Base-by-base conservation (phyloP, 495 filamentous ascomycete genomes). In the Penicillium ochrochloron region DNA sequence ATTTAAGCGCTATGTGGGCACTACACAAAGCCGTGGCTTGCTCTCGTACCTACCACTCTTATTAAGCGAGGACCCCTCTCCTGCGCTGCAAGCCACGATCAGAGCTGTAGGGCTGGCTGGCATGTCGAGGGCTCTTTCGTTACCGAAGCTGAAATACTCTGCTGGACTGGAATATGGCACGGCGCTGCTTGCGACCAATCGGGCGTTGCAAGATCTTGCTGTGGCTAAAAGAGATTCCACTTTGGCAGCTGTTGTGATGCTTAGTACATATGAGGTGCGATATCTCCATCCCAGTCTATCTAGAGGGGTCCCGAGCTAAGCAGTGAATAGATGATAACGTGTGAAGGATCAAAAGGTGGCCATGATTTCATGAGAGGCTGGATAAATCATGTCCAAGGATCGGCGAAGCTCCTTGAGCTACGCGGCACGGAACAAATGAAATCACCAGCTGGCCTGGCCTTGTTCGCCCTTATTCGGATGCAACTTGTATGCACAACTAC, bases 221-320 rank as follows among this genome's bases (percentile, higher is more conserved):
- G 21, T 48, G n/a, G 62, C 66, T 2, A 66, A 42, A 31, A 42
- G 57, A 6, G 66, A 73, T 48, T 71, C 66, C 35, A 66, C 69
- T 3, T 27, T 73, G 29, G 66, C 51, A 27, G 63, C 70, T 34
- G 68, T 73, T 11, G 21, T 68, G 0, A 39, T 71, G 64, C 66
- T 73, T 29, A 54, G 68, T 25, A 46, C 62, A 50, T 73, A 69
- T 58, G 70, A 73, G 66, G 70, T 73, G 37, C 46, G 60, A 58
- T 54, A 9, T 55, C 17, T 19, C 5, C 17, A 7, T 35, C 3
- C 15, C 29, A 4, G 19, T 5, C 1, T 53, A 33, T 2, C 17
- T 5, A 29, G 12, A 25, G 31, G 8, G n/a, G 15, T 3, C 15
- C 7, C 14, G 3, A 9, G 33, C 52, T 61, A 54, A 61, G 42